Evolutionary conservation across 768 basidiomycete genomes (phyloP).

Genomic region (Suillus luteus): DNA sequence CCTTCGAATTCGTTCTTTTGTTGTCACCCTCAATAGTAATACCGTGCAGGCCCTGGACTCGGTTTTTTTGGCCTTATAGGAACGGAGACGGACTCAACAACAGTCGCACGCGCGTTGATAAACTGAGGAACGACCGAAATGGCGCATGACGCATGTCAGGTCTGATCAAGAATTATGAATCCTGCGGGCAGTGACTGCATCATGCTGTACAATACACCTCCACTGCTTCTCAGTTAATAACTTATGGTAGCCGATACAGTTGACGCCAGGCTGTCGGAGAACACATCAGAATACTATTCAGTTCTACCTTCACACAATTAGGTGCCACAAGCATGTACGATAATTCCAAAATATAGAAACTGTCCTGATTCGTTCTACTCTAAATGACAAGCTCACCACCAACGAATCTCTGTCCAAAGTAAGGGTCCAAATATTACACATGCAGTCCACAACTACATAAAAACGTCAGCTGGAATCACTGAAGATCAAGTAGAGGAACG

Average conservation of each 20-base stretch:
- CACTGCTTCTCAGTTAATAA: background rate
- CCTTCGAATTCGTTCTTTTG: background rate
- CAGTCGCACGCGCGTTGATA: conserved; percentile 41
- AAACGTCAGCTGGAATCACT: background rate
- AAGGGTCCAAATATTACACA: conserved; percentile 88
- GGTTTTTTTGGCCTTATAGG: conserved; percentile 50
- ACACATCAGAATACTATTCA: background rate
- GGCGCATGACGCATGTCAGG: background rate
- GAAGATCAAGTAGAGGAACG: conserved; percentile 33
- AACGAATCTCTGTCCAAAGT: conserved; percentile 83
- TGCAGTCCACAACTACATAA: conserved; percentile 83
- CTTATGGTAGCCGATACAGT: no score
- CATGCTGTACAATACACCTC: background rate
- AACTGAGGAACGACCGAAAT: background rate
- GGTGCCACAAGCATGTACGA: background rate
- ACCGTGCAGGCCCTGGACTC: conserved; percentile 38
- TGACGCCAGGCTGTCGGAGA: background rate
- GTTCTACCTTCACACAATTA: background rate
- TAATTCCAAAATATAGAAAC: background rate
- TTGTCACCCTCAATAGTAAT: conserved; percentile 2
- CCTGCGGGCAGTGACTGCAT: background rate
- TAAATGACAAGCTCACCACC: conserved; percentile 46
- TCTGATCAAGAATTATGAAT: background rate
- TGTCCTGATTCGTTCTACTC: background rate
- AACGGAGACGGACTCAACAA: conserved; percentile 50